Conservation (phyloP, 306 rosid species). For the Rubus idaeus region DNA sequence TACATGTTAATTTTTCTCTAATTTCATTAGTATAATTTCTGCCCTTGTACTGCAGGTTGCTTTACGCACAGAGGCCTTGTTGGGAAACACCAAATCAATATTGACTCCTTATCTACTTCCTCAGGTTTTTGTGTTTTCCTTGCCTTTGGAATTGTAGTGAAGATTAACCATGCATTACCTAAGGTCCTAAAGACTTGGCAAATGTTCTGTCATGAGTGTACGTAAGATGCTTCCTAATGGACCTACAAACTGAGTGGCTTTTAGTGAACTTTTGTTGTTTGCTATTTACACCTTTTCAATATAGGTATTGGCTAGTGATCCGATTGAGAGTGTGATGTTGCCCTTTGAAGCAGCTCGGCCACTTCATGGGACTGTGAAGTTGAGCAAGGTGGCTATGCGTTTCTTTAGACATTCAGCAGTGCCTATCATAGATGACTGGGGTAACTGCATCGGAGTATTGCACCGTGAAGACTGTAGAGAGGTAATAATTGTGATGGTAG, state of each 20-base stretch:
- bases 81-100: conserved; percentile 62
- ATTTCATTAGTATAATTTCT: neutral
- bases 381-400: conserved; percentile 61
- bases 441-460: conserved; percentile 69
- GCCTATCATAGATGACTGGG: conserved; percentile 79
- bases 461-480: conserved; percentile 73
- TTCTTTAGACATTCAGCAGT: conserved; percentile 55
- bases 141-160: conserved; percentile 16
- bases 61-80: conserved; percentile 55
- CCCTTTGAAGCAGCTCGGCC: conserved; percentile 67
- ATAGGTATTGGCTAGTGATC: conserved; percentile 61
- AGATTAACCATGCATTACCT: neutral
- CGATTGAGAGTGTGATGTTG: conserved; percentile 61
- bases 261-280: conserved; percentile 6
- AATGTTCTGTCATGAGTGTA: neutral
- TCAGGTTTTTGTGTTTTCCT: conserved; percentile 45
- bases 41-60: conserved; percentile 53
- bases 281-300: conserved; percentile 15
- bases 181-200: neutral
- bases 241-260: neutral
- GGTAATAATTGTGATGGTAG: conserved; percentile 34
- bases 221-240: neutral
- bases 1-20: neutral
- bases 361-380: conserved; percentile 43
- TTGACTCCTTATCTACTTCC: conserved; percentile 74